These are phyloP conservation scores for Haberlea rhodopensis DNA, from an alignment of 257 asterid species.

Conservation along the genomic window DNA sequence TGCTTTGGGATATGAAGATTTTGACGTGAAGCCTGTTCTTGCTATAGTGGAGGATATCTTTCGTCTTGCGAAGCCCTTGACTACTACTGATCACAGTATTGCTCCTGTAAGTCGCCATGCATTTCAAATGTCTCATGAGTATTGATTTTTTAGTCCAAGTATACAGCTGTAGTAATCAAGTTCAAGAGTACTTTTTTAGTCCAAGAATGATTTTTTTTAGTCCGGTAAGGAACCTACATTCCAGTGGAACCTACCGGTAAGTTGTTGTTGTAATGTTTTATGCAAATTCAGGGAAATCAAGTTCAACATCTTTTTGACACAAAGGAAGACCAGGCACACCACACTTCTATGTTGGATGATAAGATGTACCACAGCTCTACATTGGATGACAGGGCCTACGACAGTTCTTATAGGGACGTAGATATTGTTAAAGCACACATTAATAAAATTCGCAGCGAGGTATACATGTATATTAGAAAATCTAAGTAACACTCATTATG, in stretches of 20 bases:
- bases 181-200: not conserved
- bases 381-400: constrained; percentile 18
- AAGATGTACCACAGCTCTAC: constrained; percentile 25
- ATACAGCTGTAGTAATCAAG: not conserved
- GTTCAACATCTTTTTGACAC: constrained; percentile 30
- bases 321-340: constrained; percentile 19
- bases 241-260: no score
- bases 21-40: constrained; percentile 55
- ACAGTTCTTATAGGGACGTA: constrained; percentile 34
- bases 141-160: not conserved
- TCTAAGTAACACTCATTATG: not conserved
- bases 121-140: not conserved
- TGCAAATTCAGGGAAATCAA: constrained; percentile 30
- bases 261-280: no score
- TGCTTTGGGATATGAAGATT: constrained; percentile 47
- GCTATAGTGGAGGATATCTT: constrained; percentile 58
- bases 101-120: constrained; percentile 10
- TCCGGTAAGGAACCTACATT: no score
- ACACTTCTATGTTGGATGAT: not conserved
- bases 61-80: constrained; percentile 35
- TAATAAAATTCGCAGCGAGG: constrained; percentile 66
- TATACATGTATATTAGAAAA: constrained; percentile 14
- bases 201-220: no score
- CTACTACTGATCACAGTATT: constrained; percentile 11
- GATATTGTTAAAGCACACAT: constrained; percentile 56